Evolutionary conservation across 805 yeast species (phyloP).

Genomic region (Kuraishia hungarica): DNA sequence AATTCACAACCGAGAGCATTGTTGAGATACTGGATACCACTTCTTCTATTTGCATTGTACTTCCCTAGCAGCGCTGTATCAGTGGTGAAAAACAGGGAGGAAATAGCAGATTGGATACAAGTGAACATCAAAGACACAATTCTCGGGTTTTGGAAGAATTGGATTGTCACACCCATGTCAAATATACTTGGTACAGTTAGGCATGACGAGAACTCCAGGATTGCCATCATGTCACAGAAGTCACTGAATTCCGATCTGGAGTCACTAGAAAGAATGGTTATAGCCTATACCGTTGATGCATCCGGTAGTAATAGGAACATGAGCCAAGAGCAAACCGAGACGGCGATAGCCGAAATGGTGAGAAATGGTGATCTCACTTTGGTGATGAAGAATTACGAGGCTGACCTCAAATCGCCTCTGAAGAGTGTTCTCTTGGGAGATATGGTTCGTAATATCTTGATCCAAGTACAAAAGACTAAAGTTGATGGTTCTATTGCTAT

Average conservation of each 20-base stretch:
- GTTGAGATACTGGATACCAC: slow-evolving; percentile 59
- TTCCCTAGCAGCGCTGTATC: slow-evolving; percentile 43
- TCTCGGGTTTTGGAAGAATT: slow-evolving; percentile 62
- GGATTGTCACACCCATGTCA: slow-evolving; percentile 73
- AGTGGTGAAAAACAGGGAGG: slow-evolving; percentile 41
- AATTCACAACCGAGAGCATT: slow-evolving; percentile 30
- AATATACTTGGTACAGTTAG: slow-evolving; percentile 74
- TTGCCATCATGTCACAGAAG: slow-evolving; percentile 73
- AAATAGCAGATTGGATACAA: slow-evolving; percentile 46
- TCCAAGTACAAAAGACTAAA: slow-evolving; percentile 92
- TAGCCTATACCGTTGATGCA: slow-evolving; percentile 44
- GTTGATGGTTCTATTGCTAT: slow-evolving; percentile 91
- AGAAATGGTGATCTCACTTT: slow-evolving; percentile 71
- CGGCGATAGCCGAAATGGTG: slow-evolving; percentile 37
- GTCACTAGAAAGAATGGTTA: slow-evolving; percentile 82
- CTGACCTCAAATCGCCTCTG: slow-evolving; percentile 63
- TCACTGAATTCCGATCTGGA: slow-evolving; percentile 71
- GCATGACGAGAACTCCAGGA: slow-evolving; percentile 66
- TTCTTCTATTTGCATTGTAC: slow-evolving; percentile 31
- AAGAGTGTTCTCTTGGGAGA: slow-evolving; percentile 57
- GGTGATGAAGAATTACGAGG: slow-evolving; percentile 75
- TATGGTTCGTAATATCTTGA: slow-evolving; percentile 66
- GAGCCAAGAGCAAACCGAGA: slow-evolving; percentile 4
- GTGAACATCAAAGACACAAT: slow-evolving; percentile 56
- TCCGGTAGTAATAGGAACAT: slow-evolving; percentile 3